A percentile compares a stretch with the other conserved stretches of the same genome.
These are phyloP conservation scores for Wickerhamiella brachini DNA, from an alignment of 805 yeast species.

Conservation along the genomic window DNA sequence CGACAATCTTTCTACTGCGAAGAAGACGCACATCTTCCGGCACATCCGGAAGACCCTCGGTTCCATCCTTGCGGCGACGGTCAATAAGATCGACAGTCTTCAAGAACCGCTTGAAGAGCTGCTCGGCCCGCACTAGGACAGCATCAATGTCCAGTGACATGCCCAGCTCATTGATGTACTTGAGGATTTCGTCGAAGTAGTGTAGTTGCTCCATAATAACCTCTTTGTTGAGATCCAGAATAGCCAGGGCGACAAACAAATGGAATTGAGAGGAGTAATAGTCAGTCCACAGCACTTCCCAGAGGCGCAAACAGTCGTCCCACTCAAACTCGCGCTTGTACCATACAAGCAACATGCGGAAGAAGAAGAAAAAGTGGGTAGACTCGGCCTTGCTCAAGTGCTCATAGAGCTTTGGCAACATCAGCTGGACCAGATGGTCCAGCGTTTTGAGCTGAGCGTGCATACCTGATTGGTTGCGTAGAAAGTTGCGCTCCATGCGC, in stretches of 20 bases:
- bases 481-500: conserved; percentile 85
- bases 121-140: conserved; percentile 69
- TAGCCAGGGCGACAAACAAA: conserved; percentile 72
- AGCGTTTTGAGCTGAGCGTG: conserved; percentile 72
- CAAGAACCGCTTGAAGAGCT: conserved; percentile 64
- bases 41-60: conserved; percentile 4
- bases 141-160: conserved; percentile 64
- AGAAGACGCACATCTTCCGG: conserved; percentile 43
- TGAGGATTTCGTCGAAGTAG: conserved; percentile 82
- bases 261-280: conserved; percentile 77
- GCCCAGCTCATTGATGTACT: conserved; percentile 81
- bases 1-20: conserved; percentile 45
- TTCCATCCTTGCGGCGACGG: conserved; percentile 14
- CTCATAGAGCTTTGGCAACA: conserved; percentile 71
- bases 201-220: conserved; percentile 59
- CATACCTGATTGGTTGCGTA: conserved; percentile 89
- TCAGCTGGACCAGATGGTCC: conserved; percentile 74
- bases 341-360: conserved; percentile 92
- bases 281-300: conserved; percentile 92
- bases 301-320: conserved; percentile 60
- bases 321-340: conserved; percentile 81
- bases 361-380: conserved; percentile 80
- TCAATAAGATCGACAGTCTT: conserved; percentile 73
- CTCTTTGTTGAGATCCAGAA: conserved; percentile 75
- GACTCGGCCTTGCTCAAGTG: conserved; percentile 84